Evolutionary conservation across 257 asterid genomes (phyloP).

Genomic region (Henckelia pumila): DNA sequence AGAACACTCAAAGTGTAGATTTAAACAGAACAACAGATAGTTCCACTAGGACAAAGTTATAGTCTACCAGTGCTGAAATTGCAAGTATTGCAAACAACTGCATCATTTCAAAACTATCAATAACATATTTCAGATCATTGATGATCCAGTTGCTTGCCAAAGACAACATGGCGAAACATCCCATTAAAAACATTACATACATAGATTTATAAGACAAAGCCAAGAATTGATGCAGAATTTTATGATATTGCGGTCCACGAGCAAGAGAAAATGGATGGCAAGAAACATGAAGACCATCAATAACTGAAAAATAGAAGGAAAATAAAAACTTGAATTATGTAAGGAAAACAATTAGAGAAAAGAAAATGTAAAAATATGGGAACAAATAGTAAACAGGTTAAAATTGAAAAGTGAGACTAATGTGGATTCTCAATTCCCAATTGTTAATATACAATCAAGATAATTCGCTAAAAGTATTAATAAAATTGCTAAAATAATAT

Average conservation of each 20-base stretch:
- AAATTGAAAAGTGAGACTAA: neutral
- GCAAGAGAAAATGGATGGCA: constrained; percentile 20
- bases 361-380: neutral
- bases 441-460: neutral
- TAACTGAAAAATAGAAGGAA: neutral
- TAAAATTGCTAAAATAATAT: neutral
- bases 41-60: neutral
- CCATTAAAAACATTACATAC: constrained; percentile 4
- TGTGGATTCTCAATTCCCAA: neutral
- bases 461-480: neutral
- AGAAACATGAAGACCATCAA: neutral
- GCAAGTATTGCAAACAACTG: constrained; percentile 11
- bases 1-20: constrained; percentile 10
- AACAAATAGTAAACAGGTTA: neutral
- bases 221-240: neutral
- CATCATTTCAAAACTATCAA: constrained; percentile 13
- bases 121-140: constrained; percentile 2
- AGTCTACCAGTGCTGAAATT: neutral
- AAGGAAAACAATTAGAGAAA: neutral
- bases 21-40: neutral
- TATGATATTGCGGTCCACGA: constrained; percentile 6
- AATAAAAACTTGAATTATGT: neutral
- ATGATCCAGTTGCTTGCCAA: constrained; percentile 7
- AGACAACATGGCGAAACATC: constrained; percentile 17
- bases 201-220: constrained; percentile 12